These are phyloP conservation scores for Aspergillus biplanus DNA, from an alignment of 495 filamentous ascomycete genomes.

Conservation along the genomic window DNA sequence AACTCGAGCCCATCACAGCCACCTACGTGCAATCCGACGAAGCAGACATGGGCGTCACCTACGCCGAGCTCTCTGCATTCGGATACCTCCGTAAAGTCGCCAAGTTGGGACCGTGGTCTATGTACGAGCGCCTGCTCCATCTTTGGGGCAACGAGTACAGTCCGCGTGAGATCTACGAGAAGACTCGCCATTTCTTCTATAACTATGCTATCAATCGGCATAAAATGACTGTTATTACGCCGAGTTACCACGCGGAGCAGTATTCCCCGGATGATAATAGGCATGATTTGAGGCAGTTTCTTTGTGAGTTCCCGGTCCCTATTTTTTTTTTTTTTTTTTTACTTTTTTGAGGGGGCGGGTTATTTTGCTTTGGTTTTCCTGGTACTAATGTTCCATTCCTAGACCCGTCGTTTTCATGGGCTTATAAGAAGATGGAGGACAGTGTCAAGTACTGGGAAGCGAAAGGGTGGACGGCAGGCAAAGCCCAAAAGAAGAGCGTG, in stretches of 20 bases:
- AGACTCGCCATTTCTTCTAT: slow-evolving; percentile 71
- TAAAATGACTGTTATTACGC: slow-evolving; percentile 70
- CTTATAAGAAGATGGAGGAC: slow-evolving; percentile 48
- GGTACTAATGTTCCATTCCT: not conserved
- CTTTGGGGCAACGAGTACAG: slow-evolving; percentile 63
- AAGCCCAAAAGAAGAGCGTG: slow-evolving; percentile 46
- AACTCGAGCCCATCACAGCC: slow-evolving; percentile 78
- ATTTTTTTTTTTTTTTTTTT: not conserved
- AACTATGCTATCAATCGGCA: slow-evolving; percentile 61
- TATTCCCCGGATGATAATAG: slow-evolving; percentile 70
- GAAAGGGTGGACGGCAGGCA: slow-evolving; percentile 41
- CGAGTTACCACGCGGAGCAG: slow-evolving; percentile 57
- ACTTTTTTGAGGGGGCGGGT: not conserved
- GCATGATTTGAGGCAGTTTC: slow-evolving; percentile 69
- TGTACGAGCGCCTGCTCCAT: slow-evolving; percentile 71
- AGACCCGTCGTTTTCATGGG: slow-evolving; percentile 46
- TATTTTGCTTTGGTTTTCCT: not conserved
- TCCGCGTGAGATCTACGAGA: slow-evolving; percentile 55
- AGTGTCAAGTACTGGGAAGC: slow-evolving; percentile 45
- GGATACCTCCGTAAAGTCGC: slow-evolving; percentile 69
- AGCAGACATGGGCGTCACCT: slow-evolving; percentile 72
- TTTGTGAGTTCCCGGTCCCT: slow-evolving; percentile 26
- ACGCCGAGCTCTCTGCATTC: slow-evolving; percentile 59
- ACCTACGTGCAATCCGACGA: slow-evolving; percentile 61
- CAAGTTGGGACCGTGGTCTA: slow-evolving; percentile 73